Percentiles rank a stretch among this genome's conserved stretches.
Conservation (phyloP, 805 yeast genomes). For the Tanozyma kutaoensis region DNA sequence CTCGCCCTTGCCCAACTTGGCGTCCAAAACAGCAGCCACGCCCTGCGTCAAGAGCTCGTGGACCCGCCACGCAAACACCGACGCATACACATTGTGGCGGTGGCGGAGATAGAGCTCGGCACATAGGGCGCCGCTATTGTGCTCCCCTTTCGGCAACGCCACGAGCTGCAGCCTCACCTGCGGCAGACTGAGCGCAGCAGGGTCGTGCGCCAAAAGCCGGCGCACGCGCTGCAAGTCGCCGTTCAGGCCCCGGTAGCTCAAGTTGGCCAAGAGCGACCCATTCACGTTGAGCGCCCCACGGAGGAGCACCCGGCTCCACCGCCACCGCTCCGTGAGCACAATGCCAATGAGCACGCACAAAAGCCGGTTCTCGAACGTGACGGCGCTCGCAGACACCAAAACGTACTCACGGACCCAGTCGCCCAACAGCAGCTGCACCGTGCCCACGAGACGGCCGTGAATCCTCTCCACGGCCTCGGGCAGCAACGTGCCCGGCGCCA, state of each 20-base stretch:
- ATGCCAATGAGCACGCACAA: constrained; percentile 16
- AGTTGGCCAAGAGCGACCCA: constrained; percentile 13
- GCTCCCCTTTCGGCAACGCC: not conserved
- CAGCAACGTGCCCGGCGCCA: no score
- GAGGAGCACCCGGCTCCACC: constrained; percentile 9
- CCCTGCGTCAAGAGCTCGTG: not conserved
- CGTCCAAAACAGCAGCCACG: not conserved
- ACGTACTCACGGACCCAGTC: no score
- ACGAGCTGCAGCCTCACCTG: not conserved
- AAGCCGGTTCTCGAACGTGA: constrained; percentile 19
- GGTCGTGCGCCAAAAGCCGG: not conserved
- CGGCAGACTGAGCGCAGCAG: not conserved
- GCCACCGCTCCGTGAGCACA: constrained; percentile 10
- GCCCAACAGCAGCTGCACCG: no score
- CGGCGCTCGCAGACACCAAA: constrained; percentile 14
- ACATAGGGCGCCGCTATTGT: not conserved
- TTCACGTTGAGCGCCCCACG: constrained; percentile 12
- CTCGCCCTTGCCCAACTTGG: no score
- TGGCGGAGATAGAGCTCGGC: not conserved
- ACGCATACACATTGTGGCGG: not conserved
- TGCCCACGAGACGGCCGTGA: no score
- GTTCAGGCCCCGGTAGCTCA: constrained; percentile 14
- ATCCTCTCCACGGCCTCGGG: no score
- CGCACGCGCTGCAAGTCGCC: not conserved
- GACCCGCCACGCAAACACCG: not conserved